Base-by-base conservation (phyloP, 257 asterid genomes). In the Dorcoceras hygrometricum region DNA sequence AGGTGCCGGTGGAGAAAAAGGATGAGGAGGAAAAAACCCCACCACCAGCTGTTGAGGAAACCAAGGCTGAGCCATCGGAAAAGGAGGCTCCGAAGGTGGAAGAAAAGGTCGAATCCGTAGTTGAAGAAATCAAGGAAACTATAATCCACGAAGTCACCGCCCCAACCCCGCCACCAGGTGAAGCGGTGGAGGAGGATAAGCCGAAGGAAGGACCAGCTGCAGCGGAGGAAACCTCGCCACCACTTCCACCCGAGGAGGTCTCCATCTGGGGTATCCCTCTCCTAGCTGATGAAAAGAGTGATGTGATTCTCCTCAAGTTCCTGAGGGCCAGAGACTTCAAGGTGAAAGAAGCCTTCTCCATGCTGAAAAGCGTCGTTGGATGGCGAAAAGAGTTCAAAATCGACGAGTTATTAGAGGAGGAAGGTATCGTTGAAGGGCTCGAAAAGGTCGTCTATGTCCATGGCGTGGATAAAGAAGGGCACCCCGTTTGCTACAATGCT, bases 281-380 rank as follows among this genome's bases (percentile, higher is more conserved):
- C 8, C 71, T 88, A 0, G 81, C 75, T 6, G 96, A 89, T 25
- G 89, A 78, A 65, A 79, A 75, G 59, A 82, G 83, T 10, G 91
- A 88, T 4, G 84, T 72, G 3, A 76, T 89, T 58, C 89, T 89
- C 50, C 95, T 89, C 54, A 86, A 89, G 59, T 89, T 89, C 80
- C 62, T 89, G 69, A 64, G 91, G 66, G 96, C 96, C 1, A 80
- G 96, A 16, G 96, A 89, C 32, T 89, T 89, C 29, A 82, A 82
- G 71, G 89, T 84, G 51, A 86, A 86, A 63, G 94, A 88, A 7
- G 87, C 96, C 7, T 63, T 63, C 31, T n/a, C 55, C 27, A 63
- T 63, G 67, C 26, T 63, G 22, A 63, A 63, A 43, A 63, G 9
- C 29, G 68, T 63, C 20, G 58, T 63, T 8, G 50, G 56, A 4